Evolutionary conservation across 345 rosid species (phyloP), one percentile per base, ranked within the genome.

Genomic region (Balakata baccata): DNA sequence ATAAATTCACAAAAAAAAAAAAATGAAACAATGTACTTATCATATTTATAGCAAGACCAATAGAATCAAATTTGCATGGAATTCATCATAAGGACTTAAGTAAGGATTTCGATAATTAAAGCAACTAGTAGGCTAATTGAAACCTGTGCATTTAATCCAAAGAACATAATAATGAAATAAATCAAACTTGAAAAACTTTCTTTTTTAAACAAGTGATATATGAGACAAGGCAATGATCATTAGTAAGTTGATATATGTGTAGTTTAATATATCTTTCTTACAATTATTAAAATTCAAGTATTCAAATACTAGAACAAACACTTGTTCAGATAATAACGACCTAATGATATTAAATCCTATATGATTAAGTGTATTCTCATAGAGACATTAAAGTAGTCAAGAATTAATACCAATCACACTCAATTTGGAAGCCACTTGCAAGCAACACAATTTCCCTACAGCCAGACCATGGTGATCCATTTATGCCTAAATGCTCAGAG

Each of bases 91-190:
- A 46, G 97, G 98, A 78, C 84, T 94, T 79, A 94, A 78, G 81
- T 77, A 89, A 74, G 97, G 98, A 73, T 90, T 90, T 53, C 69
- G 92, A 84, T 94, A 94, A 81, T 94, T 86, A 94, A 77, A 77
- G 97, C 97, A 78, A 92, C 90, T 79, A 90, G 97, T 47, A 94
- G 82, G 70, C 98, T 97, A 70, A 94, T 80, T 49, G 97, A 88
- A 62, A 94, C 88, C 98, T 94, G 86, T 69, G 80, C 22, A 53
- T 17, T 53, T 83, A 86, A 78, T 60, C 71, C 75, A 52, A 52
- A 54, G 72, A 78, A 77, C 51, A 69, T 11, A 56, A 56, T 6
- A 52, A 56, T 53, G 64, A 77, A 72, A 77, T 45, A 76, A 5
- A 47, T 3, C 18, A 13, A 51, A 51, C 54, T 51, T 51, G 54